phyloP scores from a whole-genome alignment of 1,284 basidiomycete genomes.

The Microbotryum intermedium region DNA sequence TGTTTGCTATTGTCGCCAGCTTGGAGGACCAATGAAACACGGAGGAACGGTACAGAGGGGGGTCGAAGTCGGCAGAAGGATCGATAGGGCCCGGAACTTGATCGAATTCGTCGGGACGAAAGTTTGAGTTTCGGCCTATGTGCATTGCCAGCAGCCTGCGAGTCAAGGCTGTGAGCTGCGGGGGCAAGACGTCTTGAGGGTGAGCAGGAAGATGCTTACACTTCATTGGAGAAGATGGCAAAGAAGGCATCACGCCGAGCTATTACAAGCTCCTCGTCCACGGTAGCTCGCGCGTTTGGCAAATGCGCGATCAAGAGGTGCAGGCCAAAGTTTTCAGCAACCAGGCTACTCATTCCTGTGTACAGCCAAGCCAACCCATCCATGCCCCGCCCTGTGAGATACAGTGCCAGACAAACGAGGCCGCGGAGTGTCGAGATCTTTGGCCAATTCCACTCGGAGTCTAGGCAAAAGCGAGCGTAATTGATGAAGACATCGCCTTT shows the following conservation, averaged over 20 bases:
- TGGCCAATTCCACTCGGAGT: neutral
- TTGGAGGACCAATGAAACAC: slow-evolving; percentile 1
- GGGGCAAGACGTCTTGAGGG: neutral
- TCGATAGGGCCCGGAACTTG: slow-evolving; percentile 5
- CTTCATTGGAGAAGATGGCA: slow-evolving; percentile 8
- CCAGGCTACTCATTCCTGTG: no score
- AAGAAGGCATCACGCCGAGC: slow-evolving; percentile 20
- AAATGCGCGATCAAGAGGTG: slow-evolving; percentile 23
- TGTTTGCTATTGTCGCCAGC: neutral
- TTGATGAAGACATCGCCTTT: neutral
- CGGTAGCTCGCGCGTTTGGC: neutral
- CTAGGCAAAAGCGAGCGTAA: neutral
- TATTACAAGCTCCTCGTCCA: slow-evolving; percentile 3
- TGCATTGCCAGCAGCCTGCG: neutral
- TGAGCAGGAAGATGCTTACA: neutral
- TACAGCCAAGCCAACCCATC: no score
- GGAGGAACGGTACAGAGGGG: slow-evolving; percentile 23
- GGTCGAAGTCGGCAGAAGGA: slow-evolving; percentile 20
- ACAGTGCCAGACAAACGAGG: neutral
- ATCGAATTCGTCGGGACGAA: slow-evolving; percentile 23
- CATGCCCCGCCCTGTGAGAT: neutral
- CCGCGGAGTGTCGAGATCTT: neutral
- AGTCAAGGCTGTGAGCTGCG: no score
- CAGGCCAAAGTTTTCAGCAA: slow-evolving; percentile 19
- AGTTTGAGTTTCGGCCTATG: neutral